Evolutionary conservation across 2,329 filamentous ascomycete genomes (phyloP), one percentile per base, ranked within the genome.

Genomic region (Exophiala sp.): DNA sequence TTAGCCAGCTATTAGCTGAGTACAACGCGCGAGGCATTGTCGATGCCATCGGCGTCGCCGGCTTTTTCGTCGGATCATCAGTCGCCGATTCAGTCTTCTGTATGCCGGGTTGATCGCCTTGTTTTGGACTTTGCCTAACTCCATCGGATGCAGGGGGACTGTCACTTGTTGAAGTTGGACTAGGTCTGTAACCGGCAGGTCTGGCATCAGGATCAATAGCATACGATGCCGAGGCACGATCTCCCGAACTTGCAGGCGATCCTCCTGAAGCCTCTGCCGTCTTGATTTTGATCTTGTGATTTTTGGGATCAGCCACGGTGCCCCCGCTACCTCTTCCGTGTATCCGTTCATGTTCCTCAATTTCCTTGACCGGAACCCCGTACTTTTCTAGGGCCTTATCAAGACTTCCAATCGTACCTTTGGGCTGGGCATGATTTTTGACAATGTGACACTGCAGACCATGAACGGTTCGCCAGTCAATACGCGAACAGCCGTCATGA

Each of bases 371-470:
- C 2, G 59, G 57, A 7, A 60, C 56, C 21, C 59, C 59, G 45
- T 61, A 61, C 30, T 44, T 53, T 22, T 60, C 58, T 2, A 61
- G 37, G 1, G 58, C 58, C 39, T 60, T 59, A 22, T 61, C 58
- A 11, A 61, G 55, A 46, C 59, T 60, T 9, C 57, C 57, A 34
- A 61, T 60, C 1, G 59, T 61, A 8, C 59, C 59, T 35, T 61
- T 61, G 2, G 59, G 59, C 24, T 58, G 56, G 35, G 56, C 55
- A 27, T 61, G 59, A 29, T 58, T 58, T 42, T 60, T 60, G 6
- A 61, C 59, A 50, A 61, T 61, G 29, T 61, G 59, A 30, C 59
- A 61, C 50, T 60, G 58, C 13, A 61, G 43, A 14, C 59, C 59
- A 39, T 61, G 59, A 8, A 61, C 58, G 2, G 59, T 61, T 13